Conservation (phyloP, 179 eudicot species). For the Drosera spatulata region DNA sequence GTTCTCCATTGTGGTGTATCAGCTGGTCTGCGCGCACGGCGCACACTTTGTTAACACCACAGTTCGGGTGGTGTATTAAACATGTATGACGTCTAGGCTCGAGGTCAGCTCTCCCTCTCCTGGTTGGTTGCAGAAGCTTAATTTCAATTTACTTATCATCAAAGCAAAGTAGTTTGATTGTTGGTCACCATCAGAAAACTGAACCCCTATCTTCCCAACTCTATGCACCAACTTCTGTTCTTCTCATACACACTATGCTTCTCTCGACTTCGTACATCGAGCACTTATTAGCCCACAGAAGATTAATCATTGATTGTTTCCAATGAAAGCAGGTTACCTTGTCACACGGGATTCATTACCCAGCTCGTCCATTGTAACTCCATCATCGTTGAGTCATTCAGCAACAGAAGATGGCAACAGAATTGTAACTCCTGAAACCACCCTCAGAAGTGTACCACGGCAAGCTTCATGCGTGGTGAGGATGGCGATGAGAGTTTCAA, state of each 20-base stretch:
- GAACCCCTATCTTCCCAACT: constrained; percentile 37
- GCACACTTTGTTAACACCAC: too few relatives aligned
- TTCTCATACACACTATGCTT: constrained; percentile 17
- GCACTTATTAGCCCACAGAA: not conserved
- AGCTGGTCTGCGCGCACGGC: too few relatives aligned
- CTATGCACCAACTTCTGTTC: constrained; percentile 39
- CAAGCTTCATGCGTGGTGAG: constrained; percentile 36
- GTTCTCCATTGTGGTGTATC: too few relatives aligned
- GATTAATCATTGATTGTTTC: not conserved
- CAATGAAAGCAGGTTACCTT: constrained; percentile 30
- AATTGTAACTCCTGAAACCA: constrained; percentile 1
- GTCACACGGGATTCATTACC: constrained; percentile 21
- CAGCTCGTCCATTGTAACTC: constrained; percentile 7
- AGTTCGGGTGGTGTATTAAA: too few relatives aligned
- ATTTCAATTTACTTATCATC: constrained; percentile 33
- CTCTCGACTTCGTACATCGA: constrained; percentile 7
- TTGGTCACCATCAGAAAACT: constrained; percentile 66
- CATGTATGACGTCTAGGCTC: too few relatives aligned
- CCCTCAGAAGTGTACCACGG: constrained; percentile 11
- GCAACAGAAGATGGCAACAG: constrained; percentile 13
- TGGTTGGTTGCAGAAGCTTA: not conserved
- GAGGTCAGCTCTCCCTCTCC: not conserved
- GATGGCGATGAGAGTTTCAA: constrained; percentile 64
- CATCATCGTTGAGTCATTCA: constrained; percentile 15
- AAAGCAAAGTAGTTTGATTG: constrained; percentile 75